Base-by-base conservation (phyloP, 2,329 filamentous ascomycete species). In the Massarina eburnea region DNA sequence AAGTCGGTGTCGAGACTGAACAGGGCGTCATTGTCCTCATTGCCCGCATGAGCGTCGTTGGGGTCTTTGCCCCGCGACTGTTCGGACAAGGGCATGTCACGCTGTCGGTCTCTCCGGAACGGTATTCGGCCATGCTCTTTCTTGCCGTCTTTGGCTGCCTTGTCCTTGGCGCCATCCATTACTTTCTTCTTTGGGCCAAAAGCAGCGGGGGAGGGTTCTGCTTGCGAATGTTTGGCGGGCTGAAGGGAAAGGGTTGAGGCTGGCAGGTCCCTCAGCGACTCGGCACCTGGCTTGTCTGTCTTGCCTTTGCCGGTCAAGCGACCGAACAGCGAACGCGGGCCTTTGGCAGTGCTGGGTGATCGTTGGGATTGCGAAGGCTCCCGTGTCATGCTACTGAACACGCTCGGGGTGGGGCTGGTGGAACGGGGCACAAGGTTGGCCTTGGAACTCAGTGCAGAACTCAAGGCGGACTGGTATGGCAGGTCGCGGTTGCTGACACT, bases 1-100 rank as follows among this genome's bases (percentile, higher is more conserved):
- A 97, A 80, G 65, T 97, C 88, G 2, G 89, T 95, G 68, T 97
- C 92, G 20, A 97, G 81, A 60, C 82, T 81, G 71, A 86, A 95
- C 36, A 90, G 71, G 10, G 80, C 81, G 33, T 80, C 80, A 33
- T 80, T 79, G 42, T 80, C 78, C 45, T 69, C 66, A 18, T 66
- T 66, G 41, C 70, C 71, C 22, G 62, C 62, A 18, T 62, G 60
- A 4, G 70, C 72, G 39, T 71, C 66, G 35, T 73, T 73, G 26
- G 71, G 71, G 40, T 76, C 74, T 57, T 78, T 80, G 48, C 62
- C 63, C 9, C 48, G 49, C 29, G 62, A 56, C 26, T 54, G 52
- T 21, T 70, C 60, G 18, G 52, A 52, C 4, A 54, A 37, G 2
- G 51, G 42, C 22, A 50, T 43, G 17, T 55, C 56, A 39, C 69